phyloP scores from a whole-genome alignment of 805 yeast genomes.

The Alloascoidea hylecoeti region DNA sequence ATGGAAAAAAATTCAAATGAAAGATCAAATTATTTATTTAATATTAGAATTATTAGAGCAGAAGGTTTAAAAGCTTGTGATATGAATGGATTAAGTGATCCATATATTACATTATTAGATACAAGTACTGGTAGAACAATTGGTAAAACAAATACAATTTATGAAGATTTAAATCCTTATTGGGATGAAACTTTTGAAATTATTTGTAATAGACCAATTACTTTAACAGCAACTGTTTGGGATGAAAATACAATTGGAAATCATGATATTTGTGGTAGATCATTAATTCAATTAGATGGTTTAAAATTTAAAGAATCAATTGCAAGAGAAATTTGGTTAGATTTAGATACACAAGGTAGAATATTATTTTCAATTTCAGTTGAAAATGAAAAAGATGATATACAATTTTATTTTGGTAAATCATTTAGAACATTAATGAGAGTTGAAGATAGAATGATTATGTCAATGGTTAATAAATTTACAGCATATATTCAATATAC shows the following conservation, averaged over 20 bases:
- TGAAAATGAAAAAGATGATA: conserved; percentile 71
- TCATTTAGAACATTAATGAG: conserved; percentile 53
- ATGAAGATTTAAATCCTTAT: conserved; percentile 50
- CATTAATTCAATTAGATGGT: conserved; percentile 47
- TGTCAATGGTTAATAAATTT: conserved; percentile 61
- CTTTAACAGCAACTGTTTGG: conserved; percentile 56
- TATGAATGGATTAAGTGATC: conserved; percentile 31
- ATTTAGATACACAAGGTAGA: conserved; percentile 56
- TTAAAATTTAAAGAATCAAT: conserved; percentile 50
- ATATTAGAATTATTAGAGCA: conserved; percentile 48
- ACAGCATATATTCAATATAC: conserved; percentile 44
- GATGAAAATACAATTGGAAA: conserved; percentile 38
- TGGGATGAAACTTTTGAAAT: conserved; percentile 85
- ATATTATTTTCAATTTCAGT: conserved; percentile 53
- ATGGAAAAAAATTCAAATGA: conserved; percentile 19
- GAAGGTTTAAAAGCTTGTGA: conserved; percentile 39
- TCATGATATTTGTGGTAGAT: conserved; percentile 55
- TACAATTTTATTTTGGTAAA: conserved; percentile 67
- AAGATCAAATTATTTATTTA: conserved; percentile 38
- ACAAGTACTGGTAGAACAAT: conserved; percentile 36
- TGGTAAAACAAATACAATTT: conserved; percentile 56
- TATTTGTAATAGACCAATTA: conserved; percentile 24
- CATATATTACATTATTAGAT: conserved; percentile 52
- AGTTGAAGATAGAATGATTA: conserved; percentile 51
- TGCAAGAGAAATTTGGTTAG: conserved; percentile 43